These are phyloP conservation scores for Zygotorulaspora danielsina DNA, from an alignment of 805 yeast genomes.

Conservation along the genomic window DNA sequence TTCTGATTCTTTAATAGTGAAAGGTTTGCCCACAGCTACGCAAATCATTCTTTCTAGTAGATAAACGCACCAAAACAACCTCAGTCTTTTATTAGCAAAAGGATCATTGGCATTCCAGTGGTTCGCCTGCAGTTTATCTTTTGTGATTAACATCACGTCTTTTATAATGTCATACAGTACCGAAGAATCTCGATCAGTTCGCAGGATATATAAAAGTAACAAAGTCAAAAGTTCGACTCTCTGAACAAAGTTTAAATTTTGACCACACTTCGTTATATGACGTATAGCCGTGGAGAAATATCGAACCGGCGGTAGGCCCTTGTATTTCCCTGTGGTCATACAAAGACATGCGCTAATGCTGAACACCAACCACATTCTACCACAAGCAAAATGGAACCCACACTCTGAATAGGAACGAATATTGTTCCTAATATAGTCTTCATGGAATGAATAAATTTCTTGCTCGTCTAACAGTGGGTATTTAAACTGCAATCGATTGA, in stretches of 20 bases:
- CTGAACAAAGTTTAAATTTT: constrained; percentile 40
- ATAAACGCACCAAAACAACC: constrained; percentile 64
- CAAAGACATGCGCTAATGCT: constrained; percentile 50
- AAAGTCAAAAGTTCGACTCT: constrained; percentile 51
- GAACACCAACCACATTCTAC: constrained; percentile 53
- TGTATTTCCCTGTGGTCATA: constrained; percentile 53
- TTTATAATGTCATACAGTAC: constrained; percentile 50
- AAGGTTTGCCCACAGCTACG: constrained; percentile 57
- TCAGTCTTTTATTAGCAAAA: constrained; percentile 40
- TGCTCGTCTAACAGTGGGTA: constrained; percentile 53
- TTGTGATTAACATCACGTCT: constrained; percentile 48
- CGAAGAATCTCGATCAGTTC: constrained; percentile 58
- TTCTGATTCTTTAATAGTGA: constrained; percentile 47
- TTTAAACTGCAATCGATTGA: constrained; percentile 51
- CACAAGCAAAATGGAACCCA: constrained; percentile 48
- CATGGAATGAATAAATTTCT: constrained; percentile 48
- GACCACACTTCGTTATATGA: constrained; percentile 46
- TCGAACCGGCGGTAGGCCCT: constrained; percentile 51
- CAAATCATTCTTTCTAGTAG: constrained; percentile 58
- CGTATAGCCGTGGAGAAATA: constrained; percentile 58
- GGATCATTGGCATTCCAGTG: constrained; percentile 26
- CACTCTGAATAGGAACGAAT: constrained; percentile 35
- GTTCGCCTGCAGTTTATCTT: constrained; percentile 28
- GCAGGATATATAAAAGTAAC: constrained; percentile 50
- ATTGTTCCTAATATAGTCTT: constrained; percentile 43